phyloP scores from a whole-genome alignment of 805 yeast genomes.

The Sporopachydermia quercuum region DNA sequence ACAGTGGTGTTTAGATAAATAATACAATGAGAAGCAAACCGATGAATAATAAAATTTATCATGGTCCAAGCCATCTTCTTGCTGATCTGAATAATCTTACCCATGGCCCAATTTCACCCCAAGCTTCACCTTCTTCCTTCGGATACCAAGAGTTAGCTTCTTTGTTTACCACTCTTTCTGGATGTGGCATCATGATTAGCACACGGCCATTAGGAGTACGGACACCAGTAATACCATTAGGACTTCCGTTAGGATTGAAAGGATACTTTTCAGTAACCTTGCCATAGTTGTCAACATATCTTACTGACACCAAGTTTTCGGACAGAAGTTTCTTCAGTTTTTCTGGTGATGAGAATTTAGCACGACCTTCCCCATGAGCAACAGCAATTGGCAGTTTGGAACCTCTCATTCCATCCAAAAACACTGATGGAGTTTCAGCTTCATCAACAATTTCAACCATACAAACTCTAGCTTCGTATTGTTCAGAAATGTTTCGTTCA shows the following conservation, averaged over 20 bases:
- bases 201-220: constrained; percentile 87
- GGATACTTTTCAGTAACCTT: constrained; percentile 72
- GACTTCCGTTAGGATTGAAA: constrained; percentile 92
- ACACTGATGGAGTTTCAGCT: constrained; percentile 36
- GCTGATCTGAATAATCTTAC: constrained; percentile 83
- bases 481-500: constrained; percentile 83
- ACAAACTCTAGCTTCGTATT: constrained; percentile 88
- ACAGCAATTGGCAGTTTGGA: constrained; percentile 91
- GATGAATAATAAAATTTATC: constrained; percentile 7
- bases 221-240: constrained; percentile 86
- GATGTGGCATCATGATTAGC: constrained; percentile 98
- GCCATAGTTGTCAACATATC: constrained; percentile 88
- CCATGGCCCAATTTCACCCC: constrained; percentile 94
- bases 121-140: constrained; percentile 34
- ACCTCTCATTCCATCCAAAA: constrained; percentile 85
- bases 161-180: constrained; percentile 82
- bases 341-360: constrained; percentile 40
- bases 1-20: too few species aligned
- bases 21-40: neutral
- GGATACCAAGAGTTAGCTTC: constrained; percentile 92
- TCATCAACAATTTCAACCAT: constrained; percentile 68
- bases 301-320: constrained; percentile 45
- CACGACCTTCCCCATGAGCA: constrained; percentile 98
- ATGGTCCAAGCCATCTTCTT: constrained; percentile 74
- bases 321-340: constrained; percentile 20